Base-by-base conservation (phyloP, 139 green algal species). In the Pleodorina starrii region DNA sequence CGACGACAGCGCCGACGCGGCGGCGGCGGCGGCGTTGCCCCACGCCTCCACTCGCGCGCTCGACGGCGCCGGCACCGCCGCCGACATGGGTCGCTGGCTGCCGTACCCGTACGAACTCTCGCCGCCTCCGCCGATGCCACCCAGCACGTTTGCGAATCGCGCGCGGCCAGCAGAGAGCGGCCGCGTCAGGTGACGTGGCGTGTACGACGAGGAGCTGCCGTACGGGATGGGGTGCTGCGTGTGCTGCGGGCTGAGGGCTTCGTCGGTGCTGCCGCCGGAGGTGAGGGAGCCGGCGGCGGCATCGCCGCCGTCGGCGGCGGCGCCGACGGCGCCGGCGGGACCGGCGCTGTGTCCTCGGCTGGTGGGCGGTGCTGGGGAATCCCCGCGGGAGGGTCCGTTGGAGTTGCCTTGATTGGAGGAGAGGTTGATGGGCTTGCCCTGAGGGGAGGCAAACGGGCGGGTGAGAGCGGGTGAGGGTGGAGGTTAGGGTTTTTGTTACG, bases 91-190 rank as follows among this genome's bases (percentile, higher is more conserved):
- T 11, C 54, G 78, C 54, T 35, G 77, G 5, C 3, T 14, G 51
- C 25, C 17, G n/a, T n/a, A n/a, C 32, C 72, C 72, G 32, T 29
- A 69, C 72, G 0, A 32, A 0, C 23, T 4, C 29, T 46, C 76
- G 3, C 25, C 76, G 0, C 35, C n/a, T n/a, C n/a, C n/a, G n/a
- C n/a, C n/a, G n/a, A n/a, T n/a, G 54, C 54, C 54, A 66, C 29
- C 23, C 21, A 80, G 66, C 23, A 80, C 68, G 35, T 12, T 23
- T 2, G 83, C 83, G 32, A 88, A 88, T 17, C 83, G 63, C 16
- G 66, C 83, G 25, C 83, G 44, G 4, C 83, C 83, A 0, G 83
- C 68, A 1, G 83, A 88, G n/a, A 88, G 68, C 66, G 83, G 83
- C 46, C 83, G 83, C 23, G 1, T 40, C 2, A 87, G 63, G 32